Conservation (phyloP, 2,329 filamentous ascomycete species). For the Cordyceps militaris region DNA sequence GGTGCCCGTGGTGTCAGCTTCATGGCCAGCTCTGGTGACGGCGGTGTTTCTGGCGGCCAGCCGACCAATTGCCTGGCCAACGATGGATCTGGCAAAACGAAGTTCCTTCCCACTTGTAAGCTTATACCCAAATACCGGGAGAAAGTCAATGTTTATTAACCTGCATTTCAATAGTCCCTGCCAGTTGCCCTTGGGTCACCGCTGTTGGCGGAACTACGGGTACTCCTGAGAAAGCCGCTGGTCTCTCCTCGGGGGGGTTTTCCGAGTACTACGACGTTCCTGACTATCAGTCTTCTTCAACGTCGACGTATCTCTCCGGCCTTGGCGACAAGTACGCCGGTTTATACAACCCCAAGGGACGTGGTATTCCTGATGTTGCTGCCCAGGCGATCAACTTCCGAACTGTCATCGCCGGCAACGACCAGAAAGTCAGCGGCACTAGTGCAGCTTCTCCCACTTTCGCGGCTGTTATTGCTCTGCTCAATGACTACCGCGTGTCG, state of each 20-base stretch:
- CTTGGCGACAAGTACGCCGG: not conserved
- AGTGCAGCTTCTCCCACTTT: constrained; percentile 35
- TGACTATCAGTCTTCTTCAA: not conserved
- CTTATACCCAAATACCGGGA: not conserved
- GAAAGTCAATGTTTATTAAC: not conserved
- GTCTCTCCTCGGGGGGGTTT: constrained; percentile 3
- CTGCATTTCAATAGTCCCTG: not conserved
- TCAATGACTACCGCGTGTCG: constrained; percentile 35
- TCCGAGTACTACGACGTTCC: constrained; percentile 6
- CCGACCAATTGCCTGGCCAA: constrained; percentile 13
- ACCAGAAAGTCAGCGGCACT: constrained; percentile 10
- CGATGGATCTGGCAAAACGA: not conserved
- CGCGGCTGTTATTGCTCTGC: constrained; percentile 34
- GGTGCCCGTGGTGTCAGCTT: constrained; percentile 12
- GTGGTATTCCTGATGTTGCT: constrained; percentile 10
- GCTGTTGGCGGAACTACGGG: constrained; percentile 6
- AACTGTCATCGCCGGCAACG: not conserved
- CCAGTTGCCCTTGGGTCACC: constrained; percentile 12
- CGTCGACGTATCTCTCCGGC: not conserved
- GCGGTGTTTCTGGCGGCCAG: not conserved
- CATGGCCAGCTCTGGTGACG: constrained; percentile 7
- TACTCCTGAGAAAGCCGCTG: not conserved
- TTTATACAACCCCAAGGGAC: constrained; percentile 7
- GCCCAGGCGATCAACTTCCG: not conserved
- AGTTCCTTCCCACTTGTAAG: constrained; percentile 5